These are phyloP conservation scores for Elsinoe perseae DNA, from an alignment of 2,329 filamentous ascomycete species.

Conservation along the genomic window DNA sequence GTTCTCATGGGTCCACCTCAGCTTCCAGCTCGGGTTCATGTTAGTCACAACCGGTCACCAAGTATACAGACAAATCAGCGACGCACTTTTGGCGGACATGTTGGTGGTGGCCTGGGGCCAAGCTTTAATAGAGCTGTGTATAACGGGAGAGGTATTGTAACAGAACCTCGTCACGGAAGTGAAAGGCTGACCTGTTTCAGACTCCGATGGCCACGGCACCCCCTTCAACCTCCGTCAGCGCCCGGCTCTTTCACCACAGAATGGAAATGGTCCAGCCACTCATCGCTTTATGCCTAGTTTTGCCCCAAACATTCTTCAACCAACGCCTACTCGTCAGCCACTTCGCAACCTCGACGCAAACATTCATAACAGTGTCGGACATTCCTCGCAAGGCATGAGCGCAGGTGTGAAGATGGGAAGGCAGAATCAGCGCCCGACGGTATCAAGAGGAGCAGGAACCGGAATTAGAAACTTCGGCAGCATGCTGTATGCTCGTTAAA, in stretches of 20 bases:
- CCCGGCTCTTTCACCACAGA: constrained; percentile 24
- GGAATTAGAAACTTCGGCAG: constrained; percentile 1
- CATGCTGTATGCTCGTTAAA: neutral
- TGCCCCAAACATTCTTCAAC: constrained; percentile 20
- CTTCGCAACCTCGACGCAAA: constrained; percentile 25
- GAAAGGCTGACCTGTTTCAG: neutral
- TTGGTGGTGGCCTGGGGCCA: neutral
- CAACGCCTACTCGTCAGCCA: constrained; percentile 30
- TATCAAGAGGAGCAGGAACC: neutral
- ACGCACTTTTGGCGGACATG: neutral
- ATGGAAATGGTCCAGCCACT: constrained; percentile 20
- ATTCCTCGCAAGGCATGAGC: constrained; percentile 27
- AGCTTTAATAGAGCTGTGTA: neutral
- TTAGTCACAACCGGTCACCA: constrained; percentile 7
- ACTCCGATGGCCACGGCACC: constrained; percentile 20
- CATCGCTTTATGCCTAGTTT: neutral
- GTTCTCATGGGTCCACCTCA: neutral
- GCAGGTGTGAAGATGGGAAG: constrained; percentile 28
- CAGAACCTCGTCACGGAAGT: neutral
- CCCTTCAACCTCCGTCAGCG: constrained; percentile 26
- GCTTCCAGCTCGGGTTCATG: constrained; percentile 3
- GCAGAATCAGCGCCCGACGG: neutral
- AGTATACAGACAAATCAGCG: constrained; percentile 8
- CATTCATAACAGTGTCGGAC: constrained; percentile 19
- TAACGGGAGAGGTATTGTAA: neutral